These are phyloP conservation scores for Diplodia intermedia DNA, from an alignment of 2,329 filamentous ascomycete genomes.

Conservation along the genomic window DNA sequence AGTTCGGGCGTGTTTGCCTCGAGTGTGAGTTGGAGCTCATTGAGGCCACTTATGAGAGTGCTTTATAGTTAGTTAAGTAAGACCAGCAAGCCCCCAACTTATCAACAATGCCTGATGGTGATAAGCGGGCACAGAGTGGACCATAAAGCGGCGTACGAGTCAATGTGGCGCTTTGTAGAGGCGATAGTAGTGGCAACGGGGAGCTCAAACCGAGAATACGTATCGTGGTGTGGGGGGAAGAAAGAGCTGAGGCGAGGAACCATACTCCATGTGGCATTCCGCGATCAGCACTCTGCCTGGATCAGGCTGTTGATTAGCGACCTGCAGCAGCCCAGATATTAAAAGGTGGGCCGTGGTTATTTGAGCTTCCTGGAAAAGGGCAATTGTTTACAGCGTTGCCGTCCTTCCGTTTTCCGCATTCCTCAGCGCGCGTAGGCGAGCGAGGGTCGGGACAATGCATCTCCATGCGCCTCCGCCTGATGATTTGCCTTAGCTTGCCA, in stretches of 20 bases:
- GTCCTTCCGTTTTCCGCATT: constrained; percentile 23
- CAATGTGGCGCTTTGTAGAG: constrained; percentile 15
- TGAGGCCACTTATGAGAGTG: background rate
- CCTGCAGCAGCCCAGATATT: background rate
- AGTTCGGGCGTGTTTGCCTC: background rate
- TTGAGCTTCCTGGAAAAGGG: background rate
- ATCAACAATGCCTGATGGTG: background rate
- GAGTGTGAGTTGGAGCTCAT: background rate
- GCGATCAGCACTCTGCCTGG: background rate
- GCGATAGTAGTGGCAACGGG: background rate
- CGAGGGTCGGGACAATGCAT: background rate
- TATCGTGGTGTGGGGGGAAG: background rate
- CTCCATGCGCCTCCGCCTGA: background rate
- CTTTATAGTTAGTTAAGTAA: constrained; percentile 3
- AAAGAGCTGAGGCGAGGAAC: background rate
- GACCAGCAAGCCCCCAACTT: background rate
- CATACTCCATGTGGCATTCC: constrained; percentile 2
- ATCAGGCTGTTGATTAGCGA: background rate
- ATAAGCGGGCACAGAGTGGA: constrained; percentile 16
- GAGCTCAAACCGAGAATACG: background rate
- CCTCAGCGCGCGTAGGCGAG: constrained; percentile 7
- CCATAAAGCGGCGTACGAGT: constrained; percentile 10
- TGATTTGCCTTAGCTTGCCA: background rate
- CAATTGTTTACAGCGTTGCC: constrained; percentile 1
- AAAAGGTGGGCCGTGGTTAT: background rate